Percentiles rank a stretch among this genome's conserved stretches.
Conservation (phyloP, 805 yeast species). For the Candida railenensis region DNA sequence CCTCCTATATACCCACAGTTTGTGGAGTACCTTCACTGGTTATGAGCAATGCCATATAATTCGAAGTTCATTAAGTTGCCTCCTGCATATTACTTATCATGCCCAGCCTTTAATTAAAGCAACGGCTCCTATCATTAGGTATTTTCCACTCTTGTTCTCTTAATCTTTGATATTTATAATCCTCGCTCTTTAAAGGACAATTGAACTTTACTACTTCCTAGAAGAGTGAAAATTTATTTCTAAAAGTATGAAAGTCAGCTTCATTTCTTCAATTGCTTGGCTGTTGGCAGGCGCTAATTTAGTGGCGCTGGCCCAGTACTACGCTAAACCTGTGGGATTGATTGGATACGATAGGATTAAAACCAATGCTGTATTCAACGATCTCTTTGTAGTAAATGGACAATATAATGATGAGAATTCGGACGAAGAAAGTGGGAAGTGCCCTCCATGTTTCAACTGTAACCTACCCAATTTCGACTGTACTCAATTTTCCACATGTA, state of each 20-base stretch:
- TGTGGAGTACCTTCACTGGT: too few relatives aligned
- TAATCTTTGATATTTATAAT: too few relatives aligned
- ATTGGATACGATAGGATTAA: conserved; percentile 2
- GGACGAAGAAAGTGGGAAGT: conserved; percentile 36
- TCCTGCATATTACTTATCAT: background rate
- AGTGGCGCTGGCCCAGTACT: background rate
- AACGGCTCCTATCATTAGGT: background rate
- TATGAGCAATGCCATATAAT: background rate
- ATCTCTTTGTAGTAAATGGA: background rate
- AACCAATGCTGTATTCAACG: conserved; percentile 4
- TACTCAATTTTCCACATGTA: conserved; percentile 86
- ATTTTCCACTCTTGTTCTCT: too few relatives aligned
- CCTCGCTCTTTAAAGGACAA: background rate
- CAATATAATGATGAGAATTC: background rate
- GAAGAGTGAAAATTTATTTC: background rate
- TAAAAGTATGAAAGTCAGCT: background rate
- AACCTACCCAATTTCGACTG: conserved; percentile 88
- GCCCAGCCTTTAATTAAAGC: background rate
- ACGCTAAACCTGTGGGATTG: conserved; percentile 1
- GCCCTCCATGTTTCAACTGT: conserved; percentile 96
- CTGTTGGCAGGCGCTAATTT: background rate
- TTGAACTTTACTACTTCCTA: background rate
- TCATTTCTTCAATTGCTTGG: background rate
- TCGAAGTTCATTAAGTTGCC: background rate
- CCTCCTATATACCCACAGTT: too few relatives aligned